Evolutionary conservation across 768 basidiomycete genomes (phyloP), one percentile per base, ranked within the genome.

Genomic region (Auricularia sp.): DNA sequence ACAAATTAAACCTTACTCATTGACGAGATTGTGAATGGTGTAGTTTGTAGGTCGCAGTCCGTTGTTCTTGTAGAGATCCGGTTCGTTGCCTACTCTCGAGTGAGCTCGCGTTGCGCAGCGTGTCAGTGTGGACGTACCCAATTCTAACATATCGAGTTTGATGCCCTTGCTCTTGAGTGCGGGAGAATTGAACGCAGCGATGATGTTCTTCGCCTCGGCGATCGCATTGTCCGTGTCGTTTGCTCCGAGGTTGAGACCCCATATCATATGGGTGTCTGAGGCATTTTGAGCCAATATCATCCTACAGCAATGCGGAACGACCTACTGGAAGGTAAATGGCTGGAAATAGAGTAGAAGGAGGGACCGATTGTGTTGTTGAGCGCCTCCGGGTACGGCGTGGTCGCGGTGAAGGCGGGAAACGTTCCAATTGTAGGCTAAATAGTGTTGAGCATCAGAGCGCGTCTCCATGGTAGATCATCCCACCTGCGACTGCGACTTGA

Each of bases 241-340:
- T 13, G 68, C 71, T 5, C 85, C 85, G n/a, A 88, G 74, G 72
- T 89, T 88, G 59, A 88, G 75, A 14, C 86, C 87, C 85, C 85
- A 89, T 14, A 77, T 83, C 67, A 89, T 83, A 62, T 79, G 81
- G 10, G 85, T 86, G 33, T 81, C 85, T 44, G 18, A 42, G 47
- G 67, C 8, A 29, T 14, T 21, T 29, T 24, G 18, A 4, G 13
- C 14, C 13, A 33, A 6, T 59, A 16, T 45, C 44, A 45, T 10
- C 18, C 10, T 18, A 18, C 44, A 11, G 44, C 11, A 45, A 45
- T 45, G 29, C 29, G 29, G 44, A 45, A 10, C 10, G 1, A 18
- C 5, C 18, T 18, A 59, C 56, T 29, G 13, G 29, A 14, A 29
- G 56, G 56, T 7, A 59, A 29, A 7, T 34, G 29, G 2, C 33